These are phyloP conservation scores for Mucor plumbeus DNA, from an alignment of 371 early-diverging fungal genomes.

Conservation along the genomic window DNA sequence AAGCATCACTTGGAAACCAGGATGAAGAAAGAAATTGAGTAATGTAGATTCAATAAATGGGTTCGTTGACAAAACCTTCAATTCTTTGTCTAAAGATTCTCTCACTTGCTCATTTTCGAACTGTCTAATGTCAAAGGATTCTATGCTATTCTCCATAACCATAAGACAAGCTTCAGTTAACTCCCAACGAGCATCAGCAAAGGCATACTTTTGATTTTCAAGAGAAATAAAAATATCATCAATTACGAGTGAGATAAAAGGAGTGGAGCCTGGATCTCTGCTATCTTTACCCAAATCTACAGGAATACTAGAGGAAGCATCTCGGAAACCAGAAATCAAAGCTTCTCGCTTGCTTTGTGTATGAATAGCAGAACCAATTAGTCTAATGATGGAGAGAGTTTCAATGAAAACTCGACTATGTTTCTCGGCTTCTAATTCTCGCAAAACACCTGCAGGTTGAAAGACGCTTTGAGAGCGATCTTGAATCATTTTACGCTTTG, in stretches of 20 bases:
- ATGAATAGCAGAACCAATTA: conserved; percentile 78
- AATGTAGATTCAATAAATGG: conserved; percentile 7
- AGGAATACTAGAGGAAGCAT: conserved; percentile 59
- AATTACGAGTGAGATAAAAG: conserved; percentile 82
- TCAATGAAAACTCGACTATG: conserved; percentile 79
- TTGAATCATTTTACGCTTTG: conserved; percentile 13
- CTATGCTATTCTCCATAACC: conserved; percentile 79
- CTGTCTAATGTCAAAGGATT: conserved; percentile 69
- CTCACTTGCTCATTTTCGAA: conserved; percentile 35
- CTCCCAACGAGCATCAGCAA: conserved; percentile 77
- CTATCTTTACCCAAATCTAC: conserved; percentile 62
- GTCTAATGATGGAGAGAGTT: conserved; percentile 79
- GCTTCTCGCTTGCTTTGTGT: conserved; percentile 47
- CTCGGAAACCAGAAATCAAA: conserved; percentile 43
- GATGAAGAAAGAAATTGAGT: conserved; percentile 60
- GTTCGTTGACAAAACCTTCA: not conserved
- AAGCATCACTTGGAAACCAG: conserved; percentile 84
- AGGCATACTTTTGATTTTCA: conserved; percentile 67
- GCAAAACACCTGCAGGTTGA: conserved; percentile 33
- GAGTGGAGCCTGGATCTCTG: conserved; percentile 74
- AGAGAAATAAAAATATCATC: conserved; percentile 82
- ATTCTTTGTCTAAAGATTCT: conserved; percentile 6
- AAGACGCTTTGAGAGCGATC: conserved; percentile 8
- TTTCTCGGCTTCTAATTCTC: conserved; percentile 43
- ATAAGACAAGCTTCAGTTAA: conserved; percentile 76